Percentiles rank a stretch among this genome's conserved stretches.
phyloP scores from a whole-genome alignment of 2,329 filamentous ascomycete species.

The Tolypocladium endophyticum region DNA sequence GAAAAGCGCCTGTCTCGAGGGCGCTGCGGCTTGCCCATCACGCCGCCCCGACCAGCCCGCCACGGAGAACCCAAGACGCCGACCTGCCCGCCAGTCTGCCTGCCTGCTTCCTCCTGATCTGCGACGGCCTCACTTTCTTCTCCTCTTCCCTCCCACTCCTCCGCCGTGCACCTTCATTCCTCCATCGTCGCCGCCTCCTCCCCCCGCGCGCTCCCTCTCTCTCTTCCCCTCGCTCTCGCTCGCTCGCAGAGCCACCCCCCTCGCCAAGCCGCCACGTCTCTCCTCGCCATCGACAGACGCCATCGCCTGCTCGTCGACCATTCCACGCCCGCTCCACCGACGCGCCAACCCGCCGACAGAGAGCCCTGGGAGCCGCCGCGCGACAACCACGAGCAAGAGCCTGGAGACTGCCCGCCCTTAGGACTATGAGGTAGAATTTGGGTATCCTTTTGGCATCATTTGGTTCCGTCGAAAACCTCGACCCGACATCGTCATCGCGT shows the following conservation, averaged over 20 bases:
- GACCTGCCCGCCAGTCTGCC: constrained; percentile 2
- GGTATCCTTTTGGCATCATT: constrained; percentile 17
- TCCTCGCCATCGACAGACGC: not conserved
- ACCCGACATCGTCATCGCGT: not conserved
- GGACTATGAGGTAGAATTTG: constrained; percentile 26
- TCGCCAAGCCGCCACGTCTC: not conserved
- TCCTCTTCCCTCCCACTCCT: not conserved
- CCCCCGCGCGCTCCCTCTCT: not conserved
- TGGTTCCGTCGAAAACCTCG: constrained; percentile 2
- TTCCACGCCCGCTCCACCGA: not conserved
- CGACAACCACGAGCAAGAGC: not conserved
- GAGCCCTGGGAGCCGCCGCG: not conserved
- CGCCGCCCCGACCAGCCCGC: constrained; percentile 6
- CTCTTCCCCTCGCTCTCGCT: not conserved
- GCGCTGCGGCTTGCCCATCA: not conserved
- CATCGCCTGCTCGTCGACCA: not conserved
- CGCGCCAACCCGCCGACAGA: not conserved
- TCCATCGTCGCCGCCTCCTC: not conserved
- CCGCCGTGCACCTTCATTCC: not conserved
- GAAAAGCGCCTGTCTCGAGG: not conserved
- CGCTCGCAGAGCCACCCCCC: not conserved
- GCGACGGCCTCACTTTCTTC: constrained; percentile 8
- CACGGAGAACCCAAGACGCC: not conserved
- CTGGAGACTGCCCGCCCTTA: constrained; percentile 7
- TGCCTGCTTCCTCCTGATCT: constrained; percentile 7